phyloP scores from a whole-genome alignment of 1,139 yeast genomes.

The Pichia sp. region DNA sequence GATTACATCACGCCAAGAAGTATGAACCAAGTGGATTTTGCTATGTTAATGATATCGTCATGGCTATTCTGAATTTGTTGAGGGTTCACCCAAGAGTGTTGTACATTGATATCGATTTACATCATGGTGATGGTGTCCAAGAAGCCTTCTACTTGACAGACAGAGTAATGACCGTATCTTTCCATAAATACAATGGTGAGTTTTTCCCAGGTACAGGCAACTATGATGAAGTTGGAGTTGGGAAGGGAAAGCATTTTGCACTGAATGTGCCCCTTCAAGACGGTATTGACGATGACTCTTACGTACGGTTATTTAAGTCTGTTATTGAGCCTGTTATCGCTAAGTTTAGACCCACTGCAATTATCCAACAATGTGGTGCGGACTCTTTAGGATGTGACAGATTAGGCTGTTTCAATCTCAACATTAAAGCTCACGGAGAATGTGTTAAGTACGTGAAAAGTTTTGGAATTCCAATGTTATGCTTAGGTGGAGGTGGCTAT shows the following conservation, averaged over 20 bases:
- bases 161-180: slow-evolving; percentile 95
- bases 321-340: slow-evolving; percentile 83
- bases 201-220: slow-evolving; percentile 97
- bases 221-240: slow-evolving; percentile 78
- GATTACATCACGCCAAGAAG: slow-evolving; percentile 94
- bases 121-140: slow-evolving; percentile 98
- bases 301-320: slow-evolving; percentile 47
- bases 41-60: slow-evolving; percentile 81
- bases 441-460: slow-evolving; percentile 87
- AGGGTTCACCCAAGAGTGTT: slow-evolving; percentile 93
- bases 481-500: slow-evolving; percentile 97
- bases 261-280: slow-evolving; percentile 88
- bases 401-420: slow-evolving; percentile 85
- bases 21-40: slow-evolving; percentile 96
- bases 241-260: slow-evolving; percentile 79
- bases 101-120: slow-evolving; percentile 93
- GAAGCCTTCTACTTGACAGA: slow-evolving; percentile 97
- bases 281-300: slow-evolving; percentile 93
- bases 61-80: slow-evolving; percentile 83
- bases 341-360: slow-evolving; percentile 74
- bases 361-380: slow-evolving; percentile 96
- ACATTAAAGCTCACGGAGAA: slow-evolving; percentile 92
- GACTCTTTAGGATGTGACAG: slow-evolving; percentile 92
- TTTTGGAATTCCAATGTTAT: slow-evolving; percentile 83
- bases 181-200: slow-evolving; percentile 88